phyloP scores from a whole-genome alignment of 352 stramenopile species.

The Phytopythium helicoides region DNA sequence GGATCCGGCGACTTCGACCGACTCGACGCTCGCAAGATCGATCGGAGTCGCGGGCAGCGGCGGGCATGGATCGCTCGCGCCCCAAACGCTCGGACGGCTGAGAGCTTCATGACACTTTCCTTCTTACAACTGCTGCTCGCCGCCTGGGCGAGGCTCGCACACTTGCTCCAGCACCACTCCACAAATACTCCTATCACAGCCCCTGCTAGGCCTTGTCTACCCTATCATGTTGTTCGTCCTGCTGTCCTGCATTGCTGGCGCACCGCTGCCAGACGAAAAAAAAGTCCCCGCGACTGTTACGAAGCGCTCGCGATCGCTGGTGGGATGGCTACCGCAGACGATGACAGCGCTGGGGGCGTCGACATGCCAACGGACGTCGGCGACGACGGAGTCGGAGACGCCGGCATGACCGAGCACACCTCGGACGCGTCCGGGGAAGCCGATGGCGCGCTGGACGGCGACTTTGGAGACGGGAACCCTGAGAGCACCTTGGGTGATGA shows the following conservation, averaged over 20 bases:
- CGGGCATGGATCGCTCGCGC: no score
- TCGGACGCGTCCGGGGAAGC: constrained; percentile 11
- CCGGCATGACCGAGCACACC: constrained; percentile 10
- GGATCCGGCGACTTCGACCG: no score
- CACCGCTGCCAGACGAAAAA: no score
- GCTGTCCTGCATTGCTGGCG: no score
- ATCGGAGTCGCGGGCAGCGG: no score
- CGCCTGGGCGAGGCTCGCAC: neutral
- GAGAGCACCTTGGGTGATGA: constrained; percentile 8
- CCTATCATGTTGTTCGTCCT: constrained; percentile 4
- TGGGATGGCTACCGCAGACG: constrained; percentile 16
- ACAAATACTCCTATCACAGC: constrained; percentile 13
- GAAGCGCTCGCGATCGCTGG: constrained; percentile 45
- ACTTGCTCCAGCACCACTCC: constrained; percentile 5
- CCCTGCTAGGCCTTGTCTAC: constrained; percentile 4
- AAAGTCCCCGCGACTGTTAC: no score
- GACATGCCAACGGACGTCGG: constrained; percentile 9
- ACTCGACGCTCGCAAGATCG: no score
- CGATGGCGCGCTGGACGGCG: constrained; percentile 15
- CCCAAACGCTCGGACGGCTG: no score
- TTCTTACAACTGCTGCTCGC: constrained; percentile 12
- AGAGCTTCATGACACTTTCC: constrained; percentile 4
- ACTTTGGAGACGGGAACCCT: constrained; percentile 31
- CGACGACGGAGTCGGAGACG: constrained; percentile 10
- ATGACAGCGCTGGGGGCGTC: constrained; percentile 9